These are phyloP conservation scores for Kazachstania psychrophila DNA, from an alignment of 805 yeast species.

Conservation along the genomic window DNA sequence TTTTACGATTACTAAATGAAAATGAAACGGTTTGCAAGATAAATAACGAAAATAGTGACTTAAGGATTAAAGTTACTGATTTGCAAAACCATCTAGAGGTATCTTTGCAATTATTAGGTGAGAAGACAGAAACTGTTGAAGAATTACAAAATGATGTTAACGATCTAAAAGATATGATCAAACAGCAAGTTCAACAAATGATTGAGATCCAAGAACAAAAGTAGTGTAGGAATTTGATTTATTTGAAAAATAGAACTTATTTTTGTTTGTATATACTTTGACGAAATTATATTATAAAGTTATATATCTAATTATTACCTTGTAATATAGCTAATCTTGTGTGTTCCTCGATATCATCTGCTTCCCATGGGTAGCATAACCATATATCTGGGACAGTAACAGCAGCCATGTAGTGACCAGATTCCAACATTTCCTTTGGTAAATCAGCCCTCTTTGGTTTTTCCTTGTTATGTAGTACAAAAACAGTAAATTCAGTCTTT, in stretches of 20 bases:
- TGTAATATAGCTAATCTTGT: constrained; percentile 55
- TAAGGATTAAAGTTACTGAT: constrained; percentile 29
- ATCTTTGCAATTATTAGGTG: constrained; percentile 65
- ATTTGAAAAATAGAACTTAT: background rate
- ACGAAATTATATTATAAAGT: constrained; percentile 41
- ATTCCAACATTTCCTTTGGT: constrained; percentile 51
- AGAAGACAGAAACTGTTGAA: constrained; percentile 74
- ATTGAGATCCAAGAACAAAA: constrained; percentile 45
- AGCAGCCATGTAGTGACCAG: constrained; percentile 64
- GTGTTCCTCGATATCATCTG: constrained; percentile 69
- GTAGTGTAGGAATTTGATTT: constrained; percentile 4
- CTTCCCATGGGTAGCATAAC: constrained; percentile 92
- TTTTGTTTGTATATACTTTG: too few relatives aligned
- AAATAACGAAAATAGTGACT: constrained; percentile 28
- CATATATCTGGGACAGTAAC: constrained; percentile 66
- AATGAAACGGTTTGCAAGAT: constrained; percentile 37
- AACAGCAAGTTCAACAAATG: constrained; percentile 80
- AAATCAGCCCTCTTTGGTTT: constrained; percentile 73
- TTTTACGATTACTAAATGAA: constrained; percentile 48
- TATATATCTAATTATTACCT: constrained; percentile 41
- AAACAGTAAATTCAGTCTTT: constrained; percentile 59
- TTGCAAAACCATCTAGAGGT: constrained; percentile 42
- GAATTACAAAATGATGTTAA: constrained; percentile 82
- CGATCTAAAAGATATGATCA: constrained; percentile 78
- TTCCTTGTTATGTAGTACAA: constrained; percentile 76